A percentile compares a stretch with the other conserved stretches of the same genome.
Evolutionary conservation across 164 flowering plant genomes (phyloP).

Genomic region (Echeveria elegans): DNA sequence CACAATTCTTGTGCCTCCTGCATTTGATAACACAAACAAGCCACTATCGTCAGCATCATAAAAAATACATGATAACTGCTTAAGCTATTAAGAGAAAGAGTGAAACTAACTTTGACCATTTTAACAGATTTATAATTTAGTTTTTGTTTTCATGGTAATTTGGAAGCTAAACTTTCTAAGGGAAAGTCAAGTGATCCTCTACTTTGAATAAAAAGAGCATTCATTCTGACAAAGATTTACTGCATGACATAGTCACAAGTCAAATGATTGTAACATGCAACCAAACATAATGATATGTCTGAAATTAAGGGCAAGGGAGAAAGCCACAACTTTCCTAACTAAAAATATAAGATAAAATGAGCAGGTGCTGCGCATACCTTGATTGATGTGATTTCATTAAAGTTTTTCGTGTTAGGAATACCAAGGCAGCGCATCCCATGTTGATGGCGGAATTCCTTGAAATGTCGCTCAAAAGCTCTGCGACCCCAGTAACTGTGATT

Average conservation of each 20-base stretch:
- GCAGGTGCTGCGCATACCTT: slow-evolving; percentile 58
- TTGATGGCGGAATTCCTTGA: slow-evolving; percentile 98
- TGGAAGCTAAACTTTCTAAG: no score
- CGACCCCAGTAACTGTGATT: slow-evolving; percentile 98
- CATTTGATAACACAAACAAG: background rate
- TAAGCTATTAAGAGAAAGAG: no score
- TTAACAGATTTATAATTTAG: no score
- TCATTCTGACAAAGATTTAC: background rate
- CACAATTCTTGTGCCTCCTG: slow-evolving; percentile 35
- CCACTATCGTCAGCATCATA: background rate
- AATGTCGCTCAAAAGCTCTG: slow-evolving; percentile 94
- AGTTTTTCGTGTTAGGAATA: slow-evolving; percentile 95
- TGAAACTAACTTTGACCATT: no score
- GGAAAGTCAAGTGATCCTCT: background rate
- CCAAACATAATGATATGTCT: background rate
- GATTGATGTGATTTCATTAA: slow-evolving; percentile 91
- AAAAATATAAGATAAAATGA: background rate
- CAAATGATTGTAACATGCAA: background rate
- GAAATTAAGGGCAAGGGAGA: background rate
- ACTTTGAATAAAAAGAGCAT: background rate
- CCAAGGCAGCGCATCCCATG: slow-evolving; percentile 99
- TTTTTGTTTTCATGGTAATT: no score
- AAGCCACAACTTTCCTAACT: background rate
- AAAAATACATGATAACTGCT: no score
- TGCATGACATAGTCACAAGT: background rate